Base-by-base conservation (phyloP, 495 filamentous ascomycete genomes). In the Lichenothelia convexa region DNA sequence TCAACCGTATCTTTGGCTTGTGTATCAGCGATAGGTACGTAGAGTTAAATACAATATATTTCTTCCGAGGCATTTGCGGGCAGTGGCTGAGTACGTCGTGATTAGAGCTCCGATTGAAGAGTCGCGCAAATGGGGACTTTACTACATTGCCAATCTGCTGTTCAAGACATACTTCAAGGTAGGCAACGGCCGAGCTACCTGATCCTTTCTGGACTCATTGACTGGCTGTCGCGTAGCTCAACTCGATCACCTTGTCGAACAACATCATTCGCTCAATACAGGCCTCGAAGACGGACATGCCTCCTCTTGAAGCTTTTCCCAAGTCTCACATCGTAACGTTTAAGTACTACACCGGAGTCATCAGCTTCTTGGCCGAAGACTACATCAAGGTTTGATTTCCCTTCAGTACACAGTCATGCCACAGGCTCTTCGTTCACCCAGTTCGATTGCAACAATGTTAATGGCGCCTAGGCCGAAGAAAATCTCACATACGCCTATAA, bases 151-250 rank as follows among this genome's bases (percentile, higher is more conserved):
- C 40, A 94, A 92, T 47, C 68, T 95, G 1, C 60, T 93, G 6
- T 95, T 97, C 69, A 95, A 94, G 57, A 94, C 84, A 4, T 93
- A 95, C 51, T 97, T 95, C 69, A 91, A 81, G 61, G 70, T 67
- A 55, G 30, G 46, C 20, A 13, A 29, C 26, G 4, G 9, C 7
- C 7, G 30, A 17, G 6, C 30, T 7, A 18, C 6, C 7, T 17
- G 11, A 18, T 6, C 30, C 15, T 16, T 26, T 38, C 36, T 5
- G 11, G 36, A 3, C 8, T 23, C 35, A 24, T 27, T n/a, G 11
- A 23, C n/a, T 33, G 23, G 22, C 23, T 32, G 15, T 19, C 18
- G 30, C 41, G 9, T 45, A 75, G 65, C 63, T 97, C 35, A 92
- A 89, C 56, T 75, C 77, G 27, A 76, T 91, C 32, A 67, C 67